Conservation (phyloP, 768 basidiomycete species). For the Lactarius vividus region DNA sequence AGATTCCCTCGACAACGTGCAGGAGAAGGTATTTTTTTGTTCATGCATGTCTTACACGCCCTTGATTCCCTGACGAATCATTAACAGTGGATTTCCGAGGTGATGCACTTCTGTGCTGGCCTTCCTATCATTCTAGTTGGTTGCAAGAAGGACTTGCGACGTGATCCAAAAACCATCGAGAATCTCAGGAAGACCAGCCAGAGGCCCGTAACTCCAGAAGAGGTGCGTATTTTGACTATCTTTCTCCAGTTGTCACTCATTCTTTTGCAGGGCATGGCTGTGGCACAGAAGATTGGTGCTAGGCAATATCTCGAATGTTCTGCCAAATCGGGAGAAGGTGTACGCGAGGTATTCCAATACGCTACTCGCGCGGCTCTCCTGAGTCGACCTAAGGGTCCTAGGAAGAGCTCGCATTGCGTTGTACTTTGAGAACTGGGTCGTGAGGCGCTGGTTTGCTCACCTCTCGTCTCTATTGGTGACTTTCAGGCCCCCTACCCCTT, state of each 20-base stretch:
- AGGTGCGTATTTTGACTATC: slow-evolving; percentile 48
- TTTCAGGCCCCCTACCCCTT: slow-evolving; percentile 7
- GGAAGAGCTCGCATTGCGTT: slow-evolving; percentile 42
- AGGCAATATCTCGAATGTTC: slow-evolving; percentile 98
- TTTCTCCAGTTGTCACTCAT: neutral
- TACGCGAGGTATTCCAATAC: slow-evolving; percentile 97
- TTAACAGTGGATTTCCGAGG: slow-evolving; percentile 93
- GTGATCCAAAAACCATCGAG: slow-evolving; percentile 89
- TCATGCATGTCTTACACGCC: slow-evolving; percentile 4
- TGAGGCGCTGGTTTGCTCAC: slow-evolving; percentile 13
- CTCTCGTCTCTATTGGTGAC: slow-evolving; percentile 14
- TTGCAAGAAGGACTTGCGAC: slow-evolving; percentile 97
- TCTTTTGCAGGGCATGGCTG: slow-evolving; percentile 75
- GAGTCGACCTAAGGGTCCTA: slow-evolving; percentile 45
- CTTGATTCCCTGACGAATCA: slow-evolving; percentile 9
- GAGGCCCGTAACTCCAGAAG: slow-evolving; percentile 90
- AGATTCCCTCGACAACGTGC: slow-evolving; percentile 98
- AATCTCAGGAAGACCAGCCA: slow-evolving; percentile 93
- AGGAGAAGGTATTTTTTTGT: slow-evolving; percentile 84
- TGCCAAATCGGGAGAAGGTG: slow-evolving; percentile 93
- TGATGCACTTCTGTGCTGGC: slow-evolving; percentile 94
- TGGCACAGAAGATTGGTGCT: slow-evolving; percentile 95
- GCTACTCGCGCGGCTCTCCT: slow-evolving; percentile 92
- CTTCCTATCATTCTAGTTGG: slow-evolving; percentile 97
- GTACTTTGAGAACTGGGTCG: slow-evolving; percentile 39